Percentiles rank a stretch among this genome's conserved stretches.
Evolutionary conservation across 768 basidiomycete species (phyloP).

Genomic region (Boletales sp.): DNA sequence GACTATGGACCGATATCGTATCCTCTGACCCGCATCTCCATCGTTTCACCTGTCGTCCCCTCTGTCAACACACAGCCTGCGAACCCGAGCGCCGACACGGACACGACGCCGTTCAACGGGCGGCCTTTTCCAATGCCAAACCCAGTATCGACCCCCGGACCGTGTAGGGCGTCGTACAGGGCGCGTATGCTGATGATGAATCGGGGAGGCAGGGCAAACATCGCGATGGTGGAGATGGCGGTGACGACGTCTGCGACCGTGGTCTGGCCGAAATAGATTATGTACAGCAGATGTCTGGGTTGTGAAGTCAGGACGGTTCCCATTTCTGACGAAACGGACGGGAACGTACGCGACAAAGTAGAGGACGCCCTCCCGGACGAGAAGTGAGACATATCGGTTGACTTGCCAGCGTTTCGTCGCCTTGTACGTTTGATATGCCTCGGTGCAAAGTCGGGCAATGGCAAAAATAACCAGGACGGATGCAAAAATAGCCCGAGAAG

Average conservation of each 20-base stretch:
- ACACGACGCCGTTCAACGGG: too few species aligned
- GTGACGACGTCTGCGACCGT: neutral
- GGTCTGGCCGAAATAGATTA: slow-evolving; percentile 4
- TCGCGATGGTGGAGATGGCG: neutral
- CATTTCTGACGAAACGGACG: neutral
- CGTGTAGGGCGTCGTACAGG: neutral
- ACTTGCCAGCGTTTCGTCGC: slow-evolving; percentile 3
- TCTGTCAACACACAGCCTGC: too few species aligned
- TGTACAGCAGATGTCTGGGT: slow-evolving; percentile 12
- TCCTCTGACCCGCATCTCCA: slow-evolving; percentile 7
- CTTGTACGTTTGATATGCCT: slow-evolving; percentile 10
- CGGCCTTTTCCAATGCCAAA: slow-evolving; percentile 7
- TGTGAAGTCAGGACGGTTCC: neutral
- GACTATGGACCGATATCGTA: neutral
- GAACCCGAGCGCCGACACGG: neutral
- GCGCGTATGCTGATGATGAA: slow-evolving; percentile 19
- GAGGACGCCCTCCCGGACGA: slow-evolving; percentile 12
- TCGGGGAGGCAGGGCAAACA: slow-evolving; percentile 14
- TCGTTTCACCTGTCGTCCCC: neutral
- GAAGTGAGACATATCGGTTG: slow-evolving; percentile 13
- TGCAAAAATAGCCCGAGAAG: slow-evolving; percentile 12
- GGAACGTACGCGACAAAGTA: slow-evolving; percentile 19
- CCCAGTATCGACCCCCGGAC: slow-evolving; percentile 7
- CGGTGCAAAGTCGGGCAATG: slow-evolving; percentile 1
- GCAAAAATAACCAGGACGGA: slow-evolving; percentile 10